Evolutionary conservation across 768 basidiomycete genomes (phyloP).

Genomic region (Hebeloma cylindrosporum): DNA sequence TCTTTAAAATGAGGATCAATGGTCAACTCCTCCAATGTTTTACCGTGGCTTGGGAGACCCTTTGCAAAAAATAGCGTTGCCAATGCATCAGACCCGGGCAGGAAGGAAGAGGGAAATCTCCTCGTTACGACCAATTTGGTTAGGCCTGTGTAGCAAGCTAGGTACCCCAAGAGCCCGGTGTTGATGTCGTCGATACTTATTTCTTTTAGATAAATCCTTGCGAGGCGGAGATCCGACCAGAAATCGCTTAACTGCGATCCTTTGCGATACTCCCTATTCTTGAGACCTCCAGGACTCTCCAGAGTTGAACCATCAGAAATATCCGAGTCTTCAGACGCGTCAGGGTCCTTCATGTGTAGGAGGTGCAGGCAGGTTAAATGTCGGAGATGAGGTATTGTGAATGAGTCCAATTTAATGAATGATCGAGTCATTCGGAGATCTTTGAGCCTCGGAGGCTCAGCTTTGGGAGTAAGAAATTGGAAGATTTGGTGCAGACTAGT

Average conservation of each 20-base stretch:
- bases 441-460: slow-evolving; percentile 1
- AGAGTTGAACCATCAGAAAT: too few species aligned
- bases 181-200: slow-evolving; percentile 2
- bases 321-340: neutral
- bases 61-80: slow-evolving; percentile 4
- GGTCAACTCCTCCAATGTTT: neutral
- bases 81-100: neutral
- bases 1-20: neutral
- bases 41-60: neutral
- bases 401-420: slow-evolving; percentile 5
- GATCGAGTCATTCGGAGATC: slow-evolving; percentile 1
- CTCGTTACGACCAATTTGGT: slow-evolving; percentile 1
- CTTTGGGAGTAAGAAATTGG: neutral
- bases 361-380: slow-evolving; percentile 7
- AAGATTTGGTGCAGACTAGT: neutral
- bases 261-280: neutral
- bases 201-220: neutral
- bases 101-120: neutral
- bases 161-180: slow-evolving; percentile 4
- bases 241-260: slow-evolving; percentile 3
- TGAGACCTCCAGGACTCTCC: neutral
- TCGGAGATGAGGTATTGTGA: slow-evolving; percentile 5
- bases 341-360: slow-evolving; percentile 1
- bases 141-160: slow-evolving; percentile 5
- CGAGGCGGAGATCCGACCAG: neutral